phyloP scores from a whole-genome alignment of 768 basidiomycete species.

The Cytidiella melzeri region DNA sequence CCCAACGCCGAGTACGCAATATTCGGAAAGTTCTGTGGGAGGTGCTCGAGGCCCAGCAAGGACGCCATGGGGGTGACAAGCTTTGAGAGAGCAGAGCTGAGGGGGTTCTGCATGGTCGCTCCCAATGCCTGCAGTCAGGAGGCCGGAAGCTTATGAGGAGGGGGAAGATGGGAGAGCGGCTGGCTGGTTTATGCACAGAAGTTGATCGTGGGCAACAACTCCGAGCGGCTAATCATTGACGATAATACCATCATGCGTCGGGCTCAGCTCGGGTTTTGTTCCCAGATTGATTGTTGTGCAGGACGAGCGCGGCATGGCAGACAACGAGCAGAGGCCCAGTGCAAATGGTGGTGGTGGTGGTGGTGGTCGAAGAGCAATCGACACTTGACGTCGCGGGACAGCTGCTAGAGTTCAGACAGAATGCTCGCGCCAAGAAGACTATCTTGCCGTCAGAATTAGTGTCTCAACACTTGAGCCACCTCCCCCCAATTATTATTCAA shows the following conservation, averaged over 20 bases:
- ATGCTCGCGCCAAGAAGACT: too few species aligned
- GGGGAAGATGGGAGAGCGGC: not conserved
- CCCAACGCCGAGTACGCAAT: constrained; percentile 47
- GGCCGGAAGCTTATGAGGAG: not conserved
- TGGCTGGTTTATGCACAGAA: not conserved
- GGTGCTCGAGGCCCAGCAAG: constrained; percentile 44
- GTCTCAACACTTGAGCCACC: too few species aligned
- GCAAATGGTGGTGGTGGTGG: not conserved
- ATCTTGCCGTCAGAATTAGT: too few species aligned
- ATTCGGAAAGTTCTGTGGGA: constrained; percentile 49
- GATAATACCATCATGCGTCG: too few species aligned
- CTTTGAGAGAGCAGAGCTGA: constrained; percentile 14
- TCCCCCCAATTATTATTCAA: too few species aligned
- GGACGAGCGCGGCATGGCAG: not conserved
- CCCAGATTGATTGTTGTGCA: too few species aligned
- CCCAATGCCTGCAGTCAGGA: not conserved
- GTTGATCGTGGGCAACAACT: not conserved
- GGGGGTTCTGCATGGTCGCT: constrained; percentile 13
- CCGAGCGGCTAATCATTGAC: constrained; percentile 10
- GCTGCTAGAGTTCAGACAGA: not conserved
- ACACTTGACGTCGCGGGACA: too few species aligned
- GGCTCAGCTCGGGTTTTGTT: too few species aligned
- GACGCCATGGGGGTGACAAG: constrained; percentile 17
- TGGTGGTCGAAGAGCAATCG: not conserved
- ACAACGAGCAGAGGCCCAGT: not conserved